phyloP scores from a whole-genome alignment of 1,139 yeast species.

The Saccharomycopsis hybrid region DNA sequence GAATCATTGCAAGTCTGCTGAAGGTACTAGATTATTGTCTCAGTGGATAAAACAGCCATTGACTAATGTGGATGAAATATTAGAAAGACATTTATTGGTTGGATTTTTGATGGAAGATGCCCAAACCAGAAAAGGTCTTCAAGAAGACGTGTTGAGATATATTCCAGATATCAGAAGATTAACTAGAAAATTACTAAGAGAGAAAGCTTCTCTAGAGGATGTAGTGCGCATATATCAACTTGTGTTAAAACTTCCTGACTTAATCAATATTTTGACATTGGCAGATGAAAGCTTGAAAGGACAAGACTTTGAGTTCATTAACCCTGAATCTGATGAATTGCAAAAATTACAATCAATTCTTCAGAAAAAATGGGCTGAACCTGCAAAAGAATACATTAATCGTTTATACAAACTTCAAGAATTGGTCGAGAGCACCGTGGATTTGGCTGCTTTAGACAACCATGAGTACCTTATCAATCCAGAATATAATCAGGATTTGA shows the following conservation, averaged over 20 bases:
- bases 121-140: conserved; percentile 55
- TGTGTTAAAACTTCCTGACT: conserved; percentile 61
- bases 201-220: conserved; percentile 63
- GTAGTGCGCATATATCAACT: conserved; percentile 87
- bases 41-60: conserved; percentile 97
- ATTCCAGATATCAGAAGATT: conserved; percentile 82
- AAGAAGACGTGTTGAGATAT: conserved; percentile 58
- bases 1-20: conserved; percentile 79
- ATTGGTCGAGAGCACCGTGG: conserved; percentile 87
- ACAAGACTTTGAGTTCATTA: conserved; percentile 14
- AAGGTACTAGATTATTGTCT: conserved; percentile 78
- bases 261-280: conserved; percentile 44
- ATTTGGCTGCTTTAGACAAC: conserved; percentile 67
- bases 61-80: conserved; percentile 52
- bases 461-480: conserved; percentile 83
- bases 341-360: conserved; percentile 34
- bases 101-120: conserved; percentile 66
- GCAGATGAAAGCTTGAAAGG: conserved; percentile 32
- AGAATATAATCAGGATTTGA: conserved; percentile 76
- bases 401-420: conserved; percentile 69
- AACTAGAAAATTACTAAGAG: conserved; percentile 54
- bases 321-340: conserved; percentile 26
- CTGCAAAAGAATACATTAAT: conserved; percentile 41
- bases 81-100: conserved; percentile 67
- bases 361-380: conserved; percentile 48